A percentile compares a stretch with the other conserved stretches of the same genome.
Conservation (phyloP, 164 flowering plant genomes). For the Euptelea pleiosperma region DNA sequence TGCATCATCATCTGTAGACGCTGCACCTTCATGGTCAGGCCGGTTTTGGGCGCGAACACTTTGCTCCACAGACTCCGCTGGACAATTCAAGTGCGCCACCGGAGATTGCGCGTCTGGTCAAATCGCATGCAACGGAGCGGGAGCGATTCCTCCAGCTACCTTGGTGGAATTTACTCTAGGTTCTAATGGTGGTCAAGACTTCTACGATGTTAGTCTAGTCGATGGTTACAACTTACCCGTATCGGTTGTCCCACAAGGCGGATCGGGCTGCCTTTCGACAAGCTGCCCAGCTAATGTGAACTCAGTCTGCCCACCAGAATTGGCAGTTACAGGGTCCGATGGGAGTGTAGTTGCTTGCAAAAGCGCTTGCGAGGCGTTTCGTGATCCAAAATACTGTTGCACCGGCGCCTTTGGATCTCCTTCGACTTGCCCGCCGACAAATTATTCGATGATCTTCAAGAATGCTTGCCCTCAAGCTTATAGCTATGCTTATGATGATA, state of each 20-base stretch:
- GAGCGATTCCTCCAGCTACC: slow-evolving; percentile 35
- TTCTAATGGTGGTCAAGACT: slow-evolving; percentile 16
- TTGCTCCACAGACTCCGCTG: slow-evolving; percentile 23
- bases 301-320: slow-evolving; percentile 20
- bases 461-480: slow-evolving; percentile 31
- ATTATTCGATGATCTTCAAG: slow-evolving; percentile 27
- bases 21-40: slow-evolving; percentile 30
- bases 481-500: slow-evolving; percentile 33
- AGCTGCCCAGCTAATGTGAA: slow-evolving; percentile 19
- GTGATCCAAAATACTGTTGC: slow-evolving; percentile 28
- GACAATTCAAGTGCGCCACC: slow-evolving; percentile 27
- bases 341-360: slow-evolving; percentile 26
- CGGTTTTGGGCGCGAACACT: slow-evolving; percentile 42
- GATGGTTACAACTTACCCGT: slow-evolving; percentile 34
- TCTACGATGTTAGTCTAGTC: slow-evolving; percentile 35
- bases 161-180: slow-evolving; percentile 33
- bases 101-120: slow-evolving; percentile 34
- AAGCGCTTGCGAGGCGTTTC: slow-evolving; percentile 28
- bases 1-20: slow-evolving; percentile 7
- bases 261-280: slow-evolving; percentile 7
- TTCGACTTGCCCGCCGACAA: slow-evolving; percentile 23
- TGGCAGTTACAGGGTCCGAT: slow-evolving; percentile 6
- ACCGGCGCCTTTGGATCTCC: slow-evolving; percentile 13
- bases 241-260: slow-evolving; percentile 9
- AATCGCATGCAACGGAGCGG: slow-evolving; percentile 31